Evolutionary conservation across 148 eudicot genomes (phyloP).

Genomic region (Drosera capensis): DNA sequence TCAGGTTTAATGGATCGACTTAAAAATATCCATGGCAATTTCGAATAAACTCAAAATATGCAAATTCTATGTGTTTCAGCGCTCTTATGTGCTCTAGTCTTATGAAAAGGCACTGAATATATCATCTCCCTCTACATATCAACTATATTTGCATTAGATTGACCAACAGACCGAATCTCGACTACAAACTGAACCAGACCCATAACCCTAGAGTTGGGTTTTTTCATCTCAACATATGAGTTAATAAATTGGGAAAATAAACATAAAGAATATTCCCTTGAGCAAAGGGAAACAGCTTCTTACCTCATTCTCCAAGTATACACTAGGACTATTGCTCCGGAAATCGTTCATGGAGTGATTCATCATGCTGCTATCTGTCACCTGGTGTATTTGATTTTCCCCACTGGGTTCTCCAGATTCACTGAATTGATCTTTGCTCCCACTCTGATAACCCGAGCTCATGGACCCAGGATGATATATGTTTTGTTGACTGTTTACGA

Average conservation of each 20-base stretch:
- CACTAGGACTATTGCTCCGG: conserved; percentile 16
- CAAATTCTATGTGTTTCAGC: too few relatives aligned
- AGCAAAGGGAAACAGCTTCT: conserved; percentile 5
- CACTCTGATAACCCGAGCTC: conserved; percentile 18
- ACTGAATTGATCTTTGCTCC: conserved; percentile 15
- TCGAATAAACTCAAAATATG: too few relatives aligned
- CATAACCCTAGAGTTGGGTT: too few relatives aligned
- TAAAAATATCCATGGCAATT: too few relatives aligned
- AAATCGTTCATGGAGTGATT: conserved; percentile 18
- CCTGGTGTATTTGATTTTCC: conserved; percentile 16
- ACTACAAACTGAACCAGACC: too few relatives aligned
- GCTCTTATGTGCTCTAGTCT: too few relatives aligned
- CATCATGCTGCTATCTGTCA: conserved; percentile 15
- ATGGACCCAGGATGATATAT: conserved; percentile 11
- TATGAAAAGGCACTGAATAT: too few relatives aligned
- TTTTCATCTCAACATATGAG: too few relatives aligned
- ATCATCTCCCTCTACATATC: too few relatives aligned
- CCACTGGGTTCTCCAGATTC: conserved; percentile 25
- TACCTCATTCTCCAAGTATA: conserved; percentile 49
- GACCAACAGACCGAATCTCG: too few relatives aligned
- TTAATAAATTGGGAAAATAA: not conserved
- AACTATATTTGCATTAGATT: too few relatives aligned
- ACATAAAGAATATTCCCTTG: not conserved
- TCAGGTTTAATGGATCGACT: too few relatives aligned
- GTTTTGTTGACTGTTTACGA: conserved; percentile 9